Percentiles rank a stretch among this genome's conserved stretches.
Evolutionary conservation across 164 flowering plant genomes (phyloP).

Genomic region (Vitis rupestris): DNA sequence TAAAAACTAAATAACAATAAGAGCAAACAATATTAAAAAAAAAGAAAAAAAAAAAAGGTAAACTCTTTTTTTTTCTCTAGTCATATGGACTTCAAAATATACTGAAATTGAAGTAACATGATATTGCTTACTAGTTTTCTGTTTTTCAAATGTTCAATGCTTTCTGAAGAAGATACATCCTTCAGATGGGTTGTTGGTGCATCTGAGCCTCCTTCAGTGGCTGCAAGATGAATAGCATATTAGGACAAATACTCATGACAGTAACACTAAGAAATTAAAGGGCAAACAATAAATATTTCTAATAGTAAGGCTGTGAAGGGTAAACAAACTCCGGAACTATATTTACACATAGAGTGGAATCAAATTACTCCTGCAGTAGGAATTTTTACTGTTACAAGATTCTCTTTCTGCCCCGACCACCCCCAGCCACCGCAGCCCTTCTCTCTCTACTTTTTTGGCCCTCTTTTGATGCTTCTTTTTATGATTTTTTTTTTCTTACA

Average conservation of each 20-base stretch:
- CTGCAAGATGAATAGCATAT: conserved; percentile 32
- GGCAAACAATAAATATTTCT: conserved; percentile 1
- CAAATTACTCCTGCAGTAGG: no score
- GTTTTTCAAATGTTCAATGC: conserved; percentile 28
- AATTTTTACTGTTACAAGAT: no score
- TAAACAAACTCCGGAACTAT: no score
- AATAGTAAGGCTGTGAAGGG: no score
- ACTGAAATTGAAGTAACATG: conserved; percentile 10
- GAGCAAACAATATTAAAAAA: background rate
- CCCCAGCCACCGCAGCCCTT: no score
- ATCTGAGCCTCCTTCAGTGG: conserved; percentile 27
- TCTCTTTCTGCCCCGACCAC: no score
- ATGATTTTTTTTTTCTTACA: no score
- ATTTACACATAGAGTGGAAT: no score
- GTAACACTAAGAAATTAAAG: background rate
- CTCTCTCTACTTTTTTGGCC: no score
- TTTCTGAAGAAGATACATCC: conserved; percentile 39
- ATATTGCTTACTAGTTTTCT: conserved; percentile 51
- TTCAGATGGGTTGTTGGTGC: conserved; percentile 21
- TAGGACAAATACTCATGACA: background rate
- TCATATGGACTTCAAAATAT: background rate
- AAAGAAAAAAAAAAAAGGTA: background rate
- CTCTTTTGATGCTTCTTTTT: no score
- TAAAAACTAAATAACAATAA: background rate
- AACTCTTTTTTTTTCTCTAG: background rate